Evolutionary conservation across 176 grass and related monocot genomes (phyloP), one percentile per base, ranked within the genome.

Genomic region (Carex myosuroides): DNA sequence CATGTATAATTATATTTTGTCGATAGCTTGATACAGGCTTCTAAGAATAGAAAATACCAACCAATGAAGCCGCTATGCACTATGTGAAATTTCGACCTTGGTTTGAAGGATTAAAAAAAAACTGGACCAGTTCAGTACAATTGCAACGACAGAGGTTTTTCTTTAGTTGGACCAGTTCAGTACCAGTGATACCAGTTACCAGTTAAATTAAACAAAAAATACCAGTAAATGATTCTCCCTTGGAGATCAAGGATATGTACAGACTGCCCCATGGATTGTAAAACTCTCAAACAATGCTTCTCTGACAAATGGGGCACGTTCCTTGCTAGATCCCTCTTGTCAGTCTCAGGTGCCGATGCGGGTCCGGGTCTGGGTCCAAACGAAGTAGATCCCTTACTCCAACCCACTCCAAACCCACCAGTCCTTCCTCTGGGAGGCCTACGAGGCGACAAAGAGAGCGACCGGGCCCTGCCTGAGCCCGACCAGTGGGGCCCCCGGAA

Each of bases 201-300:
- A 39, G 37, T 39, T 5, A 64, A 64, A 61, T 42, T 37, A 59
- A 41, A 29, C 21, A 79, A 70, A 79, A 70, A 85, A 88, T 59
- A 95, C 95, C 97, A 99, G 87, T 92, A 99, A 74, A 96, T 96
- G 83, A 99, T 99, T 81, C 87, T 83, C 17, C 93, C 90, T 39
- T 96, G 85, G 44, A 96, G 91, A 83, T 99, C 90, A 32, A 99
- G 87, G 83, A 99, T 88, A 79, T 99, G 87, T 44, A 99, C 93
- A 13, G 93, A 92, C 75, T 99, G 93, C 71, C 93, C 97, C 87
- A 99, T 81, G 61, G 90, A 91, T 39, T 96, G 88, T 26, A 99
- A 72, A 72, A 96, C 90, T 70, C 87, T 92, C 41, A 88, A 53
- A 81, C 64, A 91, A 70, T 96, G 97, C 83, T 79, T 89, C 83